Base-by-base conservation (phyloP, 768 basidiomycete species). In the Mycena epipterygia region DNA sequence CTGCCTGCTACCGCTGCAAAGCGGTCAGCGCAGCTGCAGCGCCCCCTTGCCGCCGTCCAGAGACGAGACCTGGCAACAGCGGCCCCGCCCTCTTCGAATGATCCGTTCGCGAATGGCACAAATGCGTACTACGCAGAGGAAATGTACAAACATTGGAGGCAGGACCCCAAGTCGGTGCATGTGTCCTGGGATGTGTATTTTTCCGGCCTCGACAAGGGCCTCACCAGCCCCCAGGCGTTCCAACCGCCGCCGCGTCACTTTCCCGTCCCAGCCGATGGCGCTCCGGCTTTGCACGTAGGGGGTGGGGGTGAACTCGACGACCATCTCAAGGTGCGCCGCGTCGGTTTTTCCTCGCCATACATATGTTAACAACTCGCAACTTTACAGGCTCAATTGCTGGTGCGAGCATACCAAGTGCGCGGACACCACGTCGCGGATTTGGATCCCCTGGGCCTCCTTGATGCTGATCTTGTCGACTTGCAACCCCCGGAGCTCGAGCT, bases 381-480 rank as follows among this genome's bases (percentile, higher is more conserved):
- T n/a, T 53, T 21, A n/a, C 70, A 99, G 97, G 93, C 96, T 21
- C 98, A 99, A 93, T 89, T 99, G 32, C 91, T 99, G 65, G 96
- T 98, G 60, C 93, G 98, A 65, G 98, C 98, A 4, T 99, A 98
- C 83, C 98, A 99, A 90, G 98, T 99, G 21, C 94, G 97, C 68
- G 98, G 98, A 19, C 98, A 99, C 77, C 96, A 98, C 76, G 87
- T 96, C 67, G 98, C 97, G 39, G 94, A 98, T 73, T 87, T 99
- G 61, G 98, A 99, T 79, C 98, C 98, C 35, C 89, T 99, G 21
- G 96, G 96, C 19, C 96, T 99, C 76, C 88, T 94, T 59, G 92
- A 96, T 75, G 88, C 95, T 42, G 97, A 99, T 80, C 89, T 98
- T 48, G 91, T 89, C 37, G 87, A 92, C 63, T 83, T 89, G 17